Evolutionary conservation across 1,139 yeast genomes (phyloP).

Genomic region (Petasospora rhodanensis): DNA sequence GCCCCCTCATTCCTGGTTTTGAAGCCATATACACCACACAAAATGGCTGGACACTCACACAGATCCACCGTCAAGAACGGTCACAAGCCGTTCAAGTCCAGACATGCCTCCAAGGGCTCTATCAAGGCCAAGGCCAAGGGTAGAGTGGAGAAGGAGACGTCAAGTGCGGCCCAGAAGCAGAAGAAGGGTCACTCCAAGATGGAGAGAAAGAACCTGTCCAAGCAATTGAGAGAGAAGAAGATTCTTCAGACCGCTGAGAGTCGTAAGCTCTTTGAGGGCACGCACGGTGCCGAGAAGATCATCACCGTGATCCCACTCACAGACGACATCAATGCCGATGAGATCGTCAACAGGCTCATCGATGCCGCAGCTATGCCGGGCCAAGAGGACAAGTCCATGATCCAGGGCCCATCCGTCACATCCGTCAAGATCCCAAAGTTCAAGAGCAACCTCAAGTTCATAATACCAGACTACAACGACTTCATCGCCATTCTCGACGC

Average conservation of each 20-base stretch:
- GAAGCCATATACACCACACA: background rate
- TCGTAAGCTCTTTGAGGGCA: conserved; percentile 74
- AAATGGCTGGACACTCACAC: conserved; percentile 76
- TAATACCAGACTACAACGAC: conserved; percentile 68
- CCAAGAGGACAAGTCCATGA: conserved; percentile 29
- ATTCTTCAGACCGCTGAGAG: conserved; percentile 44
- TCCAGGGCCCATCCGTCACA: conserved; percentile 45
- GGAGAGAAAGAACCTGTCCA: conserved; percentile 75
- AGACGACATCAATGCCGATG: conserved; percentile 56
- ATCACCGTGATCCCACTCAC: conserved; percentile 80
- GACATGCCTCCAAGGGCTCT: conserved; percentile 88
- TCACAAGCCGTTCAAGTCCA: conserved; percentile 86
- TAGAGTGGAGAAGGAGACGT: conserved; percentile 67
- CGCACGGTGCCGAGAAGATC: conserved; percentile 75
- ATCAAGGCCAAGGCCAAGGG: conserved; percentile 79
- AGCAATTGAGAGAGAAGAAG: conserved; percentile 74
- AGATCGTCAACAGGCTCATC: conserved; percentile 51
- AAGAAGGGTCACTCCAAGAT: conserved; percentile 50
- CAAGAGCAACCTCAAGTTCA: conserved; percentile 68
- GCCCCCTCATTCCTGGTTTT: background rate
- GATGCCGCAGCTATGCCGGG: conserved; percentile 32
- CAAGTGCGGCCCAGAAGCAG: conserved; percentile 35
- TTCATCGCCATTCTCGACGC: conserved; percentile 75
- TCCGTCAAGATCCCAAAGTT: conserved; percentile 55
- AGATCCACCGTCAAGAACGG: conserved; percentile 77